Evolutionary conservation across 805 yeast genomes (phyloP), one percentile per base, ranked within the genome.

Genomic region (Metschnikowia dekortorum): DNA sequence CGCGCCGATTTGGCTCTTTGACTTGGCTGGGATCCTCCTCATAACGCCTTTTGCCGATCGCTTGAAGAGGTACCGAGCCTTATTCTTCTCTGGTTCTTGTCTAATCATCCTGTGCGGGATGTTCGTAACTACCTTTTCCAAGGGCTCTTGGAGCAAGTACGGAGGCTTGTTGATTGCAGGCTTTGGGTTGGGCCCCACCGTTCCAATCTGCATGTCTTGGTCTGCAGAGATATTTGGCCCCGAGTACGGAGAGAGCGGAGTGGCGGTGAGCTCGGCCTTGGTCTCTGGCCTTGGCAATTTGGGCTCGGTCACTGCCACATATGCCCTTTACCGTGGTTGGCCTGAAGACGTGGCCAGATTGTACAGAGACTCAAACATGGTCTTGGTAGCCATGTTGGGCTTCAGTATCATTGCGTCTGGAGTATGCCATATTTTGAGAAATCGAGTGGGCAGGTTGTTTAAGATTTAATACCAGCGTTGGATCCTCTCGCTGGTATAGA

Each of bases 1-100:
- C 55, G 96, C 96, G 5, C 96, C 96, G 32, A 89, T 89, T 58
- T 89, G 96, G 96, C 70, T 89, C 41, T 88, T 87, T 66, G 96
- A 89, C 64, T 69, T 87, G 44, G 84, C 81, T 14, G 90, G 89
- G 2, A 89, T 89, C 57, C 61, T 89, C 37, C 60, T 84, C 11
- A 69, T 89, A 50, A 89, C 96, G 1, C 95, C 96, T 22, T 74
- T 89, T 58, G 88, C 94, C 22, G 96, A 89, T 69, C 78, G 69
- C 54, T 84, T 64, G 70, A 82, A 79, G 62, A 72, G 69, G 49
- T 73, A 68, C 55, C 74, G 96, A 42, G 84, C 85, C 2, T 54
- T 79, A 14, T 75, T 88, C 50, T 89, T 89, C 66, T 73, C 81
- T 5, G 67, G 69, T 31, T 79, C 92, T 1, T 79, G 86, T 38